Base-by-base conservation (phyloP, 2,329 filamentous ascomycete genomes). In the Saccharata proteae region DNA sequence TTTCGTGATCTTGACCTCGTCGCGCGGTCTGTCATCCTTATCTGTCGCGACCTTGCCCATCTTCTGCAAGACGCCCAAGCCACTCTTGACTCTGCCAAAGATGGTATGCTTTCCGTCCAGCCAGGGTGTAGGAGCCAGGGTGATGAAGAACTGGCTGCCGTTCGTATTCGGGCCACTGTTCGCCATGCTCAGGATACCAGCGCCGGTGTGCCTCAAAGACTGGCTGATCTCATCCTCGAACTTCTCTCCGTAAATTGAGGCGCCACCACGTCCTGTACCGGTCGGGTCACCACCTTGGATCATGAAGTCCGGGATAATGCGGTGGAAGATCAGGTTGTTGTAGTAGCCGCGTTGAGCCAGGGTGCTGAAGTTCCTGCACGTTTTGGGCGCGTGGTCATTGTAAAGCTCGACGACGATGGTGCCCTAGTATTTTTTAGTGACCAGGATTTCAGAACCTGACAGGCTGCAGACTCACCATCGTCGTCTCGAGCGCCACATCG, bases 81-180 rank as follows among this genome's bases (percentile, higher is more conserved):
- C 90, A 33, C 60, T 71, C 62, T 80, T 86, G 22, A 98, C 85
- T 32, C 88, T 65, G 1, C 90, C 90, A 52, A 98, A 98, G 43
- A 98, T 92, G 8, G 86, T 93, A 55, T 98, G 88, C 58, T 93
- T 94, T 14, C 86, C 85, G 58, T 98, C 90, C 37, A 98, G 61
- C 88, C 88, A 96, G 1, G 90, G 90, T 11, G 90, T 88, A 4
- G 88, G 88, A 6, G 85, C 88, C 19, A 96, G 67, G 0, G 90
- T 96, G 43, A 98, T 76, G 54, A 96, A 96, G 59, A 96, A 98
- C 59, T 96, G 90, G 36, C 75, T 83, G 14, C 88, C 88, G 55
- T 96, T 96, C 20, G 88, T 93, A 55, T 96, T 75, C 6, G 83
- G 82, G 0, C 90, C 90, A 11, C 77, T 76, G 59, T 98, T 98